Conservation (phyloP, 2,329 filamentous ascomycete species). For the Colletotrichum tamarilloi region DNA sequence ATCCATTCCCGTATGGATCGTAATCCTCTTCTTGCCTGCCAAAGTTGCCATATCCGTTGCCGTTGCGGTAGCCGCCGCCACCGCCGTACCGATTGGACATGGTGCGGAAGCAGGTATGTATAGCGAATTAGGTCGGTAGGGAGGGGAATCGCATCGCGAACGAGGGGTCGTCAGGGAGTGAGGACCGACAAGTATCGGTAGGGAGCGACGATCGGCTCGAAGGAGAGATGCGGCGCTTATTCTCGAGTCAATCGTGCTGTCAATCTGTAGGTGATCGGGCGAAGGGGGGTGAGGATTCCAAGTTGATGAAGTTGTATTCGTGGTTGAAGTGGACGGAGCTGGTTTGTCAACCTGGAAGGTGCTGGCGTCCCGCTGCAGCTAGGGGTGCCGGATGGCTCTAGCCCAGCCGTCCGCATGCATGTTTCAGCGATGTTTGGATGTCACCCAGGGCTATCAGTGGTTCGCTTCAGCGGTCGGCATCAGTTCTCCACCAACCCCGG, state of each 20-base stretch:
- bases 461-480: conserved; percentile 10
- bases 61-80: conserved; percentile 54
- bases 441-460: conserved; percentile 20
- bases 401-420: conserved; percentile 28
- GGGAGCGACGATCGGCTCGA: neutral
- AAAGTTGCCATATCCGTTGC: conserved; percentile 47
- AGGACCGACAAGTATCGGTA: neutral
- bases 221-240: neutral
- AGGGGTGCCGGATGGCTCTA: conserved; percentile 17
- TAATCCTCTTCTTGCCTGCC: conserved; percentile 62
- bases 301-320: neutral
- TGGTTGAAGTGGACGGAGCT: neutral
- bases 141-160: conserved; percentile 30
- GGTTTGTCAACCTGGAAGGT: neutral
- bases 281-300: neutral
- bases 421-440: conserved; percentile 35
- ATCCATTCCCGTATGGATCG: conserved; percentile 59
- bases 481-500: conserved; percentile 24
- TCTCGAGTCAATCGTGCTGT: neutral
- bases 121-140: conserved; percentile 25
- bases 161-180: neutral
- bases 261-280: neutral
- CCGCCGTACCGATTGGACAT: conserved; percentile 40
- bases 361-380: conserved; percentile 15
- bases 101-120: conserved; percentile 14